Evolutionary conservation across 2,329 filamentous ascomycete genomes (phyloP), one percentile per base, ranked within the genome.

Genomic region (Penicillium expansum): DNA sequence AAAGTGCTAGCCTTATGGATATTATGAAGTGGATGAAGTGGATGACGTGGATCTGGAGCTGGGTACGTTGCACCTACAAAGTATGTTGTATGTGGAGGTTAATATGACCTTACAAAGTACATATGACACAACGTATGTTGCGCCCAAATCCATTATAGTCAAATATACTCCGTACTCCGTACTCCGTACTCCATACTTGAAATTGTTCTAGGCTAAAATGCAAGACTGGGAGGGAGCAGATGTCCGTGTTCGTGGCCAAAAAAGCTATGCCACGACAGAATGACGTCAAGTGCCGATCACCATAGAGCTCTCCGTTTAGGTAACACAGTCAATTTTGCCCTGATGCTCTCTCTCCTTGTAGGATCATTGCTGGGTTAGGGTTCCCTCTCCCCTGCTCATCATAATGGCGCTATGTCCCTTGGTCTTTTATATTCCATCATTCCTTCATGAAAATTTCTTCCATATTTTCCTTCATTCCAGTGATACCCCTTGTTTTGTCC

Each of bases 391-490:
- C 27, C 47, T 51, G 37, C 5, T 52, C 50, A 54, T 54, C 39
- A 44, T 52, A 16, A 55, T 55, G 52, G 52, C 45, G 45, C 52
- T 55, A 55, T 55, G n/a, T 32, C 44, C 38, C 30, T 38, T 37
- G 18, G 27, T 47, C 47, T 30, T 54, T 59, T 61, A 61, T 61
- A 64, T 61, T 54, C 61, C 56, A 48, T 52, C 49, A 41, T 53
- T 49, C 51, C 45, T 22, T 38, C 48, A 22, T 38, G 27, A 29
- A 20, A 38, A 29, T 48, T 35, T 44, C 39, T 41, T 24, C 61
- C 54, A 62, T 58, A 62, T 58, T 53, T 57, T 32, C 54, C 61
- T 59, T 59, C 63, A 66, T 64, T 66, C 62, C 54, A 54, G 64
- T 67, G 64, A 67, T 67, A 67, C 64, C 64, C 54, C 44, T 58